phyloP scores from a whole-genome alignment of 2,329 filamentous ascomycete genomes.

The Ophiocordyceps polyrhachis-furcata region DNA sequence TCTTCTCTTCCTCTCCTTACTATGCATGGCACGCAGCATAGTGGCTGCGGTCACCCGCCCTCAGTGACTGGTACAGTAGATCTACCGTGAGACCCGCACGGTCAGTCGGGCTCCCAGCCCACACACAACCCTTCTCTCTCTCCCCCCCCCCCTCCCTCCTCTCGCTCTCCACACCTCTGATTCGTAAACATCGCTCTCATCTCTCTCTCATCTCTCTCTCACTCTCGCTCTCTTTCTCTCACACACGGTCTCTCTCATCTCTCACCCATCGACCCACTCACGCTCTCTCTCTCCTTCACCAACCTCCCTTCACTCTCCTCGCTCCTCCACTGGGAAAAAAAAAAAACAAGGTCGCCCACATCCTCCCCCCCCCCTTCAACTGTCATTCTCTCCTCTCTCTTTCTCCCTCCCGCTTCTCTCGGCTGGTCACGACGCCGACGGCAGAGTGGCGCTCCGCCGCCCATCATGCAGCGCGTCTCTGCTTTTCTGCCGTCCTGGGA shows the following conservation, averaged over 20 bases:
- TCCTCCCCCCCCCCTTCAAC: not conserved
- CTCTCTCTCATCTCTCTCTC: not conserved
- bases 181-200: not conserved
- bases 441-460: constrained; percentile 14
- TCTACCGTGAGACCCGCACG: not conserved
- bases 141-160: not conserved
- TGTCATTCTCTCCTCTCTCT: constrained; percentile 10
- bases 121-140: not conserved
- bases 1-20: too few relatives aligned
- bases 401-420: constrained; percentile 3
- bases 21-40: too few relatives aligned
- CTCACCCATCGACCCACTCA: not conserved
- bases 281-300: not conserved
- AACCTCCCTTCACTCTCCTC: not conserved
- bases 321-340: too few relatives aligned
- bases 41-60: too few relatives aligned
- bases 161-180: not conserved
- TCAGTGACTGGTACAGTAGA: not conserved
- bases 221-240: not conserved
- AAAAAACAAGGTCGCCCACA: not conserved
- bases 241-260: not conserved
- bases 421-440: constrained; percentile 13
- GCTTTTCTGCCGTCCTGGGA: constrained; percentile 26
- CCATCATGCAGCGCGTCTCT: constrained; percentile 24
- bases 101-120: not conserved